phyloP scores from a whole-genome alignment of 2,329 filamentous ascomycete genomes.

The Chaetomiaceae sp. region DNA sequence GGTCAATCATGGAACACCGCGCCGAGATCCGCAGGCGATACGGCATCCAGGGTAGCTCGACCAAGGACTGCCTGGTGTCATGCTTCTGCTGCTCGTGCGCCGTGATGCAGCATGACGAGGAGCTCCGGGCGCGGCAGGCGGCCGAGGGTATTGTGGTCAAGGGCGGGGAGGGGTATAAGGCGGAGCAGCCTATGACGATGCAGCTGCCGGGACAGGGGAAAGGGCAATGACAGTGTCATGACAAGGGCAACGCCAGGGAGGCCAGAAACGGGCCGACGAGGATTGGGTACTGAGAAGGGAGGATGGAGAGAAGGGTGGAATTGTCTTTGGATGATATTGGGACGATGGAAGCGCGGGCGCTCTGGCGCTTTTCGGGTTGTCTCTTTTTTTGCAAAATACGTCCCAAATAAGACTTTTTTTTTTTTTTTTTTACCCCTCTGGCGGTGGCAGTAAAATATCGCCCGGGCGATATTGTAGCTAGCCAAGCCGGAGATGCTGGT shows the following conservation, averaged over 20 bases:
- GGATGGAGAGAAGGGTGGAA: too few species aligned
- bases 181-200: not conserved
- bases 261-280: too few species aligned
- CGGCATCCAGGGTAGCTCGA: conserved; percentile 47
- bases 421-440: conserved; percentile 24
- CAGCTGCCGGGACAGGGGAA: not conserved
- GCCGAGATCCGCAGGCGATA: conserved; percentile 49
- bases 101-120: conserved; percentile 56
- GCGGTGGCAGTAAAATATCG: conserved; percentile 22
- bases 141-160: not conserved
- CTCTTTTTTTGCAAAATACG: too few species aligned
- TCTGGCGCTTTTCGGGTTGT: too few species aligned
- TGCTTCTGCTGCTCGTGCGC: conserved; percentile 56
- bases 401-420: too few species aligned
- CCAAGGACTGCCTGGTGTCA: conserved; percentile 47
- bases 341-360: too few species aligned
- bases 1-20: conserved; percentile 53
- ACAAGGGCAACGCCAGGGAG: too few species aligned
- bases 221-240: not conserved
- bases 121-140: conserved; percentile 34
- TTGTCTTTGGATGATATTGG: too few species aligned
- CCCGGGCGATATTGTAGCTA: conserved; percentile 21
- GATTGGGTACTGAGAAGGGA: too few species aligned
- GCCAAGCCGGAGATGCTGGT: conserved; percentile 21
- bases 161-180: not conserved